Base-by-base conservation (phyloP, 2,329 filamentous ascomycete genomes). In the Aspergillus intermedius region DNA sequence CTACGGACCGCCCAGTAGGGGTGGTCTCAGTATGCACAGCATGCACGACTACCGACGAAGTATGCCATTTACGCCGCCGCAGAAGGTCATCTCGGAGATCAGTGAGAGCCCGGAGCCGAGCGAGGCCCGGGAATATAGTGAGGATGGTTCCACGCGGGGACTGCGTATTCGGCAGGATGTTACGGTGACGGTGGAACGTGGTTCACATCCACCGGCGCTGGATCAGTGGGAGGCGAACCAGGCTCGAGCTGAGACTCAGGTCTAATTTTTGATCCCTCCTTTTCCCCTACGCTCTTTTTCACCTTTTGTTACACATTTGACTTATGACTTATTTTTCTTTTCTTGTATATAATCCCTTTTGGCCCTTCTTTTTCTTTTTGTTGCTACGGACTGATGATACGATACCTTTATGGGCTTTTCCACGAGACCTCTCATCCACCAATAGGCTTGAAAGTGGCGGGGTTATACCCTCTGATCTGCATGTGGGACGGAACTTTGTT, bases 141-240 rank as follows among this genome's bases (percentile, higher is more conserved):
- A 70, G 17, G 66, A 69, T 51, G 63, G 62, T 15, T 70, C 67
- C 1, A 61, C 63, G 6, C 63, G 65, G 8, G 67, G 66, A 9
- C 48, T 70, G 30, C 58, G 66, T 17, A 70, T 71, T 44, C 63
- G 67, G 17, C 67, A 69, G 45, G 67, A 71, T 35, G 63, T 71
- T 34, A 71, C 68, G 6, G 63, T 71, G 41, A 58, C 55, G 5
- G 52, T 60, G 34, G 53, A 57, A 52, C 53, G 52, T 5, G 56
- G 56, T 41, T 43, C 51, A 12, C 52, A 51, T 17, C 48, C 54
- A 21, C 48, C 54, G 17, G 25, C 25, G 25, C 25, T 28, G 25
- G 44, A 49, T 35, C 49, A 46, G 37, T 53, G 44, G 49, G 48
- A 49, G 15, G n/a, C 44, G 5, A 43, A 47, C 10, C 15, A 28